Conservation (phyloP, 73 alveolate genomes). For the Tetrahymena elliotti region DNA sequence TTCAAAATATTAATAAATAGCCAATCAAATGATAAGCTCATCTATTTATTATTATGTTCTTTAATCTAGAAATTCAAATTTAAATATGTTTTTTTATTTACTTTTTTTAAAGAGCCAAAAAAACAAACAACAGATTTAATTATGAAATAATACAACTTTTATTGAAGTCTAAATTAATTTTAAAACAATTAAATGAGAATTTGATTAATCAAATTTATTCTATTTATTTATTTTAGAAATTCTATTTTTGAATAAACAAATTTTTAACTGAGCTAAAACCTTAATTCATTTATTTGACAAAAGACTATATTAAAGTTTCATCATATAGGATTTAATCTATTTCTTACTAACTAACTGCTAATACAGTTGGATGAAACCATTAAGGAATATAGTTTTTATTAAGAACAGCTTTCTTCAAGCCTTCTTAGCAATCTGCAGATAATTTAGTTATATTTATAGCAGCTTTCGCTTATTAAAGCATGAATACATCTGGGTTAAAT, state of each 20-base stretch:
- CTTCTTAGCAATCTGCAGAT: neutral
- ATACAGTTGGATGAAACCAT: neutral
- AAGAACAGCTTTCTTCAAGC: neutral
- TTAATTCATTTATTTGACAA: neutral
- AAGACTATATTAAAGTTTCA: neutral
- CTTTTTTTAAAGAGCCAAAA: too few relatives aligned
- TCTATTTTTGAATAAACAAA: neutral
- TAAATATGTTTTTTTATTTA: too few relatives aligned
- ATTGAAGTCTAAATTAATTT: too few relatives aligned
- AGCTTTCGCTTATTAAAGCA: neutral
- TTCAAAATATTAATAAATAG: too few relatives aligned
- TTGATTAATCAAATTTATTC: neutral
- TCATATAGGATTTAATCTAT: neutral
- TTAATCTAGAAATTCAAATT: too few relatives aligned
- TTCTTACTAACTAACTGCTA: neutral
- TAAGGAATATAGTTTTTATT: neutral
- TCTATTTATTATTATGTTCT: too few relatives aligned
- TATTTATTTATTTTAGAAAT: neutral
- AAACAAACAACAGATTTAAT: too few relatives aligned
- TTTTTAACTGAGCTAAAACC: neutral
- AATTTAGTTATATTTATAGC: neutral
- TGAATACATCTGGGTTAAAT: neutral
- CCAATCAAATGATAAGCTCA: too few relatives aligned
- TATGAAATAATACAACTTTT: too few relatives aligned
- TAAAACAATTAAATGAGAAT: neutral